Percentiles rank a stretch among this genome's conserved stretches.
phyloP scores from a whole-genome alignment of 1,139 yeast genomes.

The Barnettozyma hawaiiensis region DNA sequence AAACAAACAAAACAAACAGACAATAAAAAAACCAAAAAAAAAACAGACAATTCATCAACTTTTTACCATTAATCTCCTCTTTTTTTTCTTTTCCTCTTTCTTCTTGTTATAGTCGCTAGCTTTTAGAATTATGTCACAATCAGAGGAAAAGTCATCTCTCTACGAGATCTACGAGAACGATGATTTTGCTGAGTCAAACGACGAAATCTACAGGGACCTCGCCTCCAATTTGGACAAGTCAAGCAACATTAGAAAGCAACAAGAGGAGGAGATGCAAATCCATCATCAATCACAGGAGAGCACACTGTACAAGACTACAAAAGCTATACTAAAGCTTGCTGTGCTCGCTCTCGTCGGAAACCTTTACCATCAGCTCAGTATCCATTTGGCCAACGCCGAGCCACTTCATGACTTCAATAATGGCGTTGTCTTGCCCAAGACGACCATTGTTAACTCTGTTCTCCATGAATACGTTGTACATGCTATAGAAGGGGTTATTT shows the following conservation, averaged over 20 bases:
- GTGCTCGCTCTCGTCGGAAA: conserved; percentile 7
- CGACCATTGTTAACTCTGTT: conserved; percentile 3
- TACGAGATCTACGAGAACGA: conserved; percentile 8
- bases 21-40: too few species aligned
- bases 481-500: conserved; percentile 52
- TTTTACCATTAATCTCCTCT: too few species aligned
- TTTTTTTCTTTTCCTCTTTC: too few species aligned
- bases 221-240: conserved; percentile 11
- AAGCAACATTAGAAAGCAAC: neutral
- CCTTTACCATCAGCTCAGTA: conserved; percentile 7
- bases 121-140: conserved; percentile 4
- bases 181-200: conserved; percentile 3
- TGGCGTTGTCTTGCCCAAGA: neutral
- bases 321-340: neutral
- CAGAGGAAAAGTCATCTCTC: conserved; percentile 8
- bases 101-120: neutral
- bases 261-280: neutral
- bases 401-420: conserved; percentile 1
- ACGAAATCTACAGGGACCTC: conserved; percentile 10
- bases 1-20: too few species aligned
- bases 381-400: conserved; percentile 1
- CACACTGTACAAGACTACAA: neutral
- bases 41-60: too few species aligned
- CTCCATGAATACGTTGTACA: conserved; percentile 33
- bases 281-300: neutral